Evolutionary conservation across 176 grass and related monocot species (phyloP).

Genomic region (Phyllostachys edulis): DNA sequence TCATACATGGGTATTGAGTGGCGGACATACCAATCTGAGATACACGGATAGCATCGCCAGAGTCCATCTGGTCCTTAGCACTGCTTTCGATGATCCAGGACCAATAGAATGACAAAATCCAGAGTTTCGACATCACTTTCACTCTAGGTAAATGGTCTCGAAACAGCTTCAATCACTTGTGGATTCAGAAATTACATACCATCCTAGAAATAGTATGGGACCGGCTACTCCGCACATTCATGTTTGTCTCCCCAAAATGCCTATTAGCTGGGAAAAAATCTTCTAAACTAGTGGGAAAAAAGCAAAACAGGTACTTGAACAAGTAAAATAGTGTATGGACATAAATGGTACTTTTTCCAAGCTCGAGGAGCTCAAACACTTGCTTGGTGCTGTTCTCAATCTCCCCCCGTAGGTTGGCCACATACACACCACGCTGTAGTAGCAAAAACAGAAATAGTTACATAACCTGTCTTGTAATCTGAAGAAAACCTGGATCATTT

Average conservation of each 20-base stretch:
- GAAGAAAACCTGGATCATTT: not conserved
- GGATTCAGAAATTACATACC: constrained; percentile 51
- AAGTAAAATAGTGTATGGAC: not conserved
- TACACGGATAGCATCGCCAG: too few relatives aligned
- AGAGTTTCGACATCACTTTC: not conserved
- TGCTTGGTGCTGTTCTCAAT: constrained; percentile 85
- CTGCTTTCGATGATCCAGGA: constrained; percentile 90
- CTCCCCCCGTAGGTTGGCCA: constrained; percentile 80
- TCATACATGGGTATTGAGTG: too few relatives aligned
- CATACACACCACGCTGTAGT: constrained; percentile 68
- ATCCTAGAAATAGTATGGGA: constrained; percentile 95
- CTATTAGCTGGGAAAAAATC: constrained; percentile 64
- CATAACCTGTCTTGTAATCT: not conserved
- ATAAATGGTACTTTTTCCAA: constrained; percentile 64
- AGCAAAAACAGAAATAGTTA: constrained; percentile 12
- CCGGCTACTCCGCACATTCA: constrained; percentile 79
- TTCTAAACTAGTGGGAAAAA: not conserved
- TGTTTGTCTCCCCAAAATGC: constrained; percentile 97
- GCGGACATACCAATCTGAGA: too few relatives aligned
- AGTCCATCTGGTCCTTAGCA: constrained; percentile 45
- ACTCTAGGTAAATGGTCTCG: not conserved
- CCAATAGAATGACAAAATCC: not conserved
- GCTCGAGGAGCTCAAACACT: constrained; percentile 79
- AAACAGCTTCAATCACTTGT: not conserved
- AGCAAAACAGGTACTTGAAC: not conserved